Base-by-base conservation (phyloP, 2,329 filamentous ascomycete genomes). In the Lasiodiplodia sp. region DNA sequence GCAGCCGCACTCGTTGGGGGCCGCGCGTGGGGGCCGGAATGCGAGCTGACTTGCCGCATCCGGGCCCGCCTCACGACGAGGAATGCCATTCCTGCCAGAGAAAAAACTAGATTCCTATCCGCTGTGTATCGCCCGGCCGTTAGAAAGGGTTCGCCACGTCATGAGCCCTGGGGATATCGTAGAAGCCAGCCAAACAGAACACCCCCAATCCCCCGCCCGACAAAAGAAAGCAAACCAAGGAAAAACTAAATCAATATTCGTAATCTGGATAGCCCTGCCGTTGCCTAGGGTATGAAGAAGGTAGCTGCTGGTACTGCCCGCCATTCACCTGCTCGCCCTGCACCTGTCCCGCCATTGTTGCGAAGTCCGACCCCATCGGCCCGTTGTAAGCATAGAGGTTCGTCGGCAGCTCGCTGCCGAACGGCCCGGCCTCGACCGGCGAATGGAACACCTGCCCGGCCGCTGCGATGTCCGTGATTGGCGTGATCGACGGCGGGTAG, bases 231-330 rank as follows among this genome's bases (percentile, higher is more conserved):
- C 18, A 49, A 53, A 31, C 16, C 44, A 49, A 47, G 28, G 47
- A 47, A 38, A 47, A 52, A 38, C 34, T 21, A 64, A 12, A 52
- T n/a, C 14, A 25, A 52, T 28, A 52, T 18, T 64, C 60, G 44
- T 63, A 47, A 37, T 52, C 60, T 38, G 47, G 60, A 52, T 49
- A 67, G 28, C 40, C 55, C 56, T 79, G 79, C 52, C 73, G 76
- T 49, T 73, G 69, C 49, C 66, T 60, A 68, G 78, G 70, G 44
- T 79, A 79, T 16, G 66, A 44, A 23, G 74, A 66, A 4, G 68
- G 25, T 75, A 79, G 78, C 12, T 76, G 73, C 52, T 77, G 75
- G 66, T 78, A 80, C 31, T 14, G 28, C 8, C 34, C 55, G 12
- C 47, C 49, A 14, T 25, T 49, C 25, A 51, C 44, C 64, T 75